Base-by-base conservation (phyloP, 2,329 filamentous ascomycete genomes). In the Emericellopsis atlantica region DNA sequence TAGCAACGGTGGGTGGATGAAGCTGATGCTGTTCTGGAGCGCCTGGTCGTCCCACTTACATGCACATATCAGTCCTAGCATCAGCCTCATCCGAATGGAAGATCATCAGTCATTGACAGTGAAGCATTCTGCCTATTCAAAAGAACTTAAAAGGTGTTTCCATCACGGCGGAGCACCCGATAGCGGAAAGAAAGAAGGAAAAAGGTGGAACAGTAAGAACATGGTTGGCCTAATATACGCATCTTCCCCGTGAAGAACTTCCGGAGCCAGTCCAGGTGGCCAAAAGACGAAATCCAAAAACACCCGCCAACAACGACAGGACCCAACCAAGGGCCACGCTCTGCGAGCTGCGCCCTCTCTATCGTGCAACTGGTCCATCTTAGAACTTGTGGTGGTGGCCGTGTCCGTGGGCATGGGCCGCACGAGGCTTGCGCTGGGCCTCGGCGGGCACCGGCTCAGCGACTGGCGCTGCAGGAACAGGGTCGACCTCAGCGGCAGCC, bases 321-420 rank as follows among this genome's bases (percentile, higher is more conserved):
- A 4, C 26, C 18, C 26, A 29, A 12, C 4, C 26, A 29, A 29
- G 9, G 9, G 12, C 9, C 26, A 15, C 15, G 18, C 41, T 21
- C 18, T 21, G 18, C 18, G 18, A 21, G 18, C 18, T 21, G 18
- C 18, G 18, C 4, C 18, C 18, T 21, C 18, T 43, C 45, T 37
- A 47, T 44, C 40, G 39, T n/a, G n/a, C 26, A 42, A 21, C 22
- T 23, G 24, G 6, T 33, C 35, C 35, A 14, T 42, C 49, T 51
- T 54, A 41, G 52, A 38, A 47, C 26, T 29, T 29, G 26, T 52
- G 53, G 14, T 45, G 48, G 41, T 61, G 59, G 3, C 45, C 58
- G 46, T 67, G 68, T 37, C 59, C 56, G 51, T 66, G 64, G 31
- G 62, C 46, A 44, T 66, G 61, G 11, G 15, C 36, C 31, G 45